Percentiles rank a stretch among this genome's conserved stretches.
Evolutionary conservation across 768 basidiomycete species (phyloP).

Genomic region (Suillus subluteus): DNA sequence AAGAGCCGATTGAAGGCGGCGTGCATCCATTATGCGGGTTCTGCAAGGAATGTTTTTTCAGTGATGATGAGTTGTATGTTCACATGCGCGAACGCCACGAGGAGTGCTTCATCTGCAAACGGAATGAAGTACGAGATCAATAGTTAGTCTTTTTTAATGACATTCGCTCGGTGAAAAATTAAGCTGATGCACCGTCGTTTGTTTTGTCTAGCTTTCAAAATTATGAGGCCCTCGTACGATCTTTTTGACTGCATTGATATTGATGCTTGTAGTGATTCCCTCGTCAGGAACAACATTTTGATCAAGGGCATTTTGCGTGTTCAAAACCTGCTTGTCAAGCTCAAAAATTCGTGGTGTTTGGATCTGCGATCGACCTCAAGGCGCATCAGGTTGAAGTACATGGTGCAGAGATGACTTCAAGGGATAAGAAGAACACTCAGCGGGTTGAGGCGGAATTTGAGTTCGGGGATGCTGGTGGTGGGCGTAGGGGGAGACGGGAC

Average conservation of each 20-base stretch:
- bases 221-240: slow-evolving; percentile 74
- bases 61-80: slow-evolving; percentile 89
- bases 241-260: slow-evolving; percentile 8
- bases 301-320: slow-evolving; percentile 78
- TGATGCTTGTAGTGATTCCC: slow-evolving; percentile 11
- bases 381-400: slow-evolving; percentile 91
- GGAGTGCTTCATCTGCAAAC: slow-evolving; percentile 94
- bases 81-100: slow-evolving; percentile 96
- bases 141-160: slow-evolving; percentile 64
- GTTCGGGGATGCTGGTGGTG: slow-evolving; percentile 60
- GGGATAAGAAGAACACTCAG: slow-evolving; percentile 69
- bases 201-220: slow-evolving; percentile 64
- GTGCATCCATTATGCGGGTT: slow-evolving; percentile 84
- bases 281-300: slow-evolving; percentile 74
- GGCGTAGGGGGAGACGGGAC: slow-evolving; percentile 49
- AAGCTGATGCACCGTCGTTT: slow-evolving; percentile 1
- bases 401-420: slow-evolving; percentile 69
- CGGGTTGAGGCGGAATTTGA: slow-evolving; percentile 69
- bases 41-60: slow-evolving; percentile 90
- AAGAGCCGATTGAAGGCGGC: slow-evolving; percentile 69
- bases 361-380: slow-evolving; percentile 82
- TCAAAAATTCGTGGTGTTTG: slow-evolving; percentile 95
- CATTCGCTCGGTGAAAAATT: slow-evolving; percentile 7
- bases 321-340: slow-evolving; percentile 71
- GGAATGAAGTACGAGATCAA: slow-evolving; percentile 76